phyloP scores from a whole-genome alignment of 2,329 filamentous ascomycete genomes.

The Triangularia setosa region DNA sequence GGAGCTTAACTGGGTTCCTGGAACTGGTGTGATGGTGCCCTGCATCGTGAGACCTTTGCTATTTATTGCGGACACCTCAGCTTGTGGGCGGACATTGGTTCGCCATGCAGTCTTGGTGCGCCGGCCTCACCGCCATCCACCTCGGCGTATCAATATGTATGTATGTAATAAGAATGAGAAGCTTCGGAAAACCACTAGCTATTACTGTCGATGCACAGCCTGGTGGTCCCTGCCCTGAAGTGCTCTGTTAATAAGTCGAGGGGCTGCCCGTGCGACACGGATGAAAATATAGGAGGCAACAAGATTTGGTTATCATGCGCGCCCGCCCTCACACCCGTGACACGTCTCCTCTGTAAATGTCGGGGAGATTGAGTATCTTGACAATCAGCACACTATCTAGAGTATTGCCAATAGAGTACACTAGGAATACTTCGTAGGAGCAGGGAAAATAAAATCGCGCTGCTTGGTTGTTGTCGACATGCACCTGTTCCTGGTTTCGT shows the following conservation, averaged over 20 bases:
- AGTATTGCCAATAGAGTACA: not conserved
- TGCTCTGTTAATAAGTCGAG: not conserved
- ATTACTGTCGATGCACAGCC: not conserved
- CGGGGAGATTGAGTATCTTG: no score
- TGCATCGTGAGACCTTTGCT: not conserved
- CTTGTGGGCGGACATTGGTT: not conserved
- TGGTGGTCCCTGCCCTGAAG: not conserved
- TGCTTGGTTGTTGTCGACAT: not conserved
- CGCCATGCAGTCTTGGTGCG: not conserved
- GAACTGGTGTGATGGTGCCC: not conserved
- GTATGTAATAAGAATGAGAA: not conserved
- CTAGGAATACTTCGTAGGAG: not conserved
- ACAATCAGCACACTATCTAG: not conserved
- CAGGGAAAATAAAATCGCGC: not conserved
- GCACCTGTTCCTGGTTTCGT: not conserved
- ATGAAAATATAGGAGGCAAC: constrained; percentile 1
- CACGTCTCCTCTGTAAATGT: not conserved
- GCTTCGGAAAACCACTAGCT: not conserved
- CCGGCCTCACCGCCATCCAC: not conserved
- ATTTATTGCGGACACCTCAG: not conserved
- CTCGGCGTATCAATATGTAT: not conserved
- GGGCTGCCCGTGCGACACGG: not conserved
- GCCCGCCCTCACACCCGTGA: not conserved
- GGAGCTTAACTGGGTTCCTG: constrained; percentile 6
- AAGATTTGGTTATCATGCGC: constrained; percentile 9